Evolutionary conservation across 345 rosid species (phyloP).

Genomic region (Rhodomyrtus tomentosa): DNA sequence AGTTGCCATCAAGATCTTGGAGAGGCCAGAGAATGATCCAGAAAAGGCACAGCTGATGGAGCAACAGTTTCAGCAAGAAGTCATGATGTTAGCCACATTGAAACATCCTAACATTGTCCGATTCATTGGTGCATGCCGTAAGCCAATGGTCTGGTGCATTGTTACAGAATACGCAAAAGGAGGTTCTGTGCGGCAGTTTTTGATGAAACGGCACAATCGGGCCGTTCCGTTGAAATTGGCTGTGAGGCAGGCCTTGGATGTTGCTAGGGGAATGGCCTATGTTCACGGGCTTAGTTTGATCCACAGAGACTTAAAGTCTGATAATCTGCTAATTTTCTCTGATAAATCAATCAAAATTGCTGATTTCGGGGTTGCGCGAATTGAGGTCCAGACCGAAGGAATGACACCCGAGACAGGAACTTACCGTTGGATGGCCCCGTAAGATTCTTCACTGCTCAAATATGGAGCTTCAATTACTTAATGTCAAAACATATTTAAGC

Average conservation of each 20-base stretch:
- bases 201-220: constrained; percentile 18
- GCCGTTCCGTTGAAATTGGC: constrained; percentile 29
- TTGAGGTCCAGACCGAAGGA: constrained; percentile 38
- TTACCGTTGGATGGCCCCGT: constrained; percentile 51
- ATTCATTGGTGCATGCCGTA: constrained; percentile 31
- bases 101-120: constrained; percentile 30
- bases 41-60: constrained; percentile 28
- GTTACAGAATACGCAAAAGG: constrained; percentile 39
- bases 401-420: constrained; percentile 46
- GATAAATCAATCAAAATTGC: constrained; percentile 40
- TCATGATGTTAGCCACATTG: constrained; percentile 30
- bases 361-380: constrained; percentile 38
- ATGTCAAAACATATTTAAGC: background rate
- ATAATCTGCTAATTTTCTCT: constrained; percentile 23
- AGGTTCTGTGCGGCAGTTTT: constrained; percentile 30
- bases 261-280: constrained; percentile 37
- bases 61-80: constrained; percentile 38
- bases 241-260: constrained; percentile 33
- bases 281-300: constrained; percentile 25
- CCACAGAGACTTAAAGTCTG: constrained; percentile 36
- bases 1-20: constrained; percentile 38
- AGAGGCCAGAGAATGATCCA: constrained; percentile 29
- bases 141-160: constrained; percentile 38
- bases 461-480: background rate
- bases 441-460: constrained; percentile 7